phyloP scores from a whole-genome alignment of 495 filamentous ascomycete species.

The Daldinia loculata region DNA sequence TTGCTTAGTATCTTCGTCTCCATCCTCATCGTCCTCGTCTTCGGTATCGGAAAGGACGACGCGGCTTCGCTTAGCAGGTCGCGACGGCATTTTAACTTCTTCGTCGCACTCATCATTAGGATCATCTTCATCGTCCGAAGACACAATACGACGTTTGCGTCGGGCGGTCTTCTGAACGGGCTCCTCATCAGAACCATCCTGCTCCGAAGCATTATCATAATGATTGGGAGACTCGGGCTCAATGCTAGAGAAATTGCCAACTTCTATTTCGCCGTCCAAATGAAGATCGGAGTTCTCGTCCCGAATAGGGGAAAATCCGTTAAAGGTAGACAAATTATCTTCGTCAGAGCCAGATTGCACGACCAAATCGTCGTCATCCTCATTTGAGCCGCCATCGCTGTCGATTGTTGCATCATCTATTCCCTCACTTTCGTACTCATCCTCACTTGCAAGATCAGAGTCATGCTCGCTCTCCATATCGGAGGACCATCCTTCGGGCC shows the following conservation, averaged over 20 bases:
- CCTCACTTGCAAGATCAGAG: conserved; percentile 18
- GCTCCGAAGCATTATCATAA: conserved; percentile 13
- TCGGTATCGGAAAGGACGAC: conserved; percentile 33
- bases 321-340: conserved; percentile 32
- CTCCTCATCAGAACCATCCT: conserved; percentile 24
- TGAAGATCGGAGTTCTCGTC: conserved; percentile 12
- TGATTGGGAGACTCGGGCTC: conserved; percentile 26
- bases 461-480: conserved; percentile 3
- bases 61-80: conserved; percentile 25
- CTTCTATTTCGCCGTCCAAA: neutral
- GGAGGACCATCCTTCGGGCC: neutral
- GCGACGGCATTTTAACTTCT: conserved; percentile 5
- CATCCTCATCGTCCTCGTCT: conserved; percentile 39
- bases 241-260: conserved; percentile 25
- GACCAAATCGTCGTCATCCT: conserved; percentile 39
- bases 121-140: conserved; percentile 41
- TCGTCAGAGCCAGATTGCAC: conserved; percentile 31
- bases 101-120: neutral
- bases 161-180: conserved; percentile 6
- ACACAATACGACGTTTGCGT: conserved; percentile 41
- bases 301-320: conserved; percentile 40
- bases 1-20: conserved; percentile 24
- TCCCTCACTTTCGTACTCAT: conserved; percentile 41
- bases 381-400: conserved; percentile 12
- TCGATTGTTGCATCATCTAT: conserved; percentile 40